Base-by-base conservation (phyloP, 768 basidiomycete genomes). In the Lyophyllum decastes region DNA sequence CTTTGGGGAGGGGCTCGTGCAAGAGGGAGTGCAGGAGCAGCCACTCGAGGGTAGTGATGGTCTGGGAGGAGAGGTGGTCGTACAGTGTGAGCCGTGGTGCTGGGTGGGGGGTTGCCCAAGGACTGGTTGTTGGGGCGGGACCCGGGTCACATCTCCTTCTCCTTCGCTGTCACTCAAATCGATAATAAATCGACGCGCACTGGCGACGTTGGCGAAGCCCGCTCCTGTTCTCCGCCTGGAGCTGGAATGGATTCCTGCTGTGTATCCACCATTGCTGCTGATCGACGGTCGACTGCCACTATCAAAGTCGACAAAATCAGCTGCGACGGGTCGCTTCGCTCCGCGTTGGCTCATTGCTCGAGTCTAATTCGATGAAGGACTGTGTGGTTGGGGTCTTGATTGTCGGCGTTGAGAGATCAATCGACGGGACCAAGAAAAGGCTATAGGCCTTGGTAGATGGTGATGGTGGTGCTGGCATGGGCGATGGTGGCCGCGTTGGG, bases 131-230 rank as follows among this genome's bases (percentile, higher is more conserved):
- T 0, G 78, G 82, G 1, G 83, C 73, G 0, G 86, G 65, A 7
- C 90, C n/a, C n/a, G n/a, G n/a, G n/a, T n/a, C n/a, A n/a, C 69
- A 27, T 78, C 82, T n/a, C 72, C 81, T 22, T 88, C 87, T 25
- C 82, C 86, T 60, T 92, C 90, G 61, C 88, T 90, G 61, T 93
- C 91, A 70, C 89, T 92, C 59, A 91, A 68, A 57, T 92, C 85
- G 61, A 92, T 92, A 45, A 92, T 84, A 66, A 86, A 88, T 61
- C 87, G 82, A 34, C 87, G 76, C 64, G 79, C 78, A n/a, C 76
- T 77, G 57, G 74, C 79, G 40, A 90, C 72, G 56, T 81, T 83
- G 26, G 85, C 85, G 62, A 93, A 92, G 61, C 78, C 78, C 27
- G 61, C 64, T 21, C 75, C 72, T 79, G 81, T 61, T 79, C 78